Evolutionary conservation across 768 basidiomycete genomes (phyloP), one percentile per base, ranked within the genome.

Genomic region (Gautieria morchelliformis): DNA sequence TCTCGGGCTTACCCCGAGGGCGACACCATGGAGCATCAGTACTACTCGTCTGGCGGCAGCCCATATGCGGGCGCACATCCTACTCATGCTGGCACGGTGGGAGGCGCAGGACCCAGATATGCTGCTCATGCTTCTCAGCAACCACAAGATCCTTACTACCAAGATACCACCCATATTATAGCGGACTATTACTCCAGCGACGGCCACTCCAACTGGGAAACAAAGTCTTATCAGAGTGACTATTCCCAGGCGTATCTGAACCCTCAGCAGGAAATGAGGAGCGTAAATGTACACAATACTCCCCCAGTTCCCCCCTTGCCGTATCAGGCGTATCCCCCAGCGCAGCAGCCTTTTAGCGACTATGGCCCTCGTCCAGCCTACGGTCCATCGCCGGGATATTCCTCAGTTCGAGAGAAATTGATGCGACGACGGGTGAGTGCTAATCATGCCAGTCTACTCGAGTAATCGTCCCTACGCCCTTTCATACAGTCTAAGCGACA

Each of bases 221-320:
- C 66, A 48, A 78, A 75, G 64, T 86, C 84, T 27, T 80, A 79
- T 67, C 77, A 82, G 66, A 85, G 83, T 63, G 79, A 77, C 67
- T 79, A 84, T 68, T 89, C 88, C 5, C 85, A 89, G 64, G 80
- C 74, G 27, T 86, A 89, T 65, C 80, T 89, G 61, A 80, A 82
- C 53, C 78, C 84, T 30, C 66, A 70, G 24, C 79, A 86, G 54
- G 84, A 78, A 62, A 79, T 80, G 78, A 74, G 73, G 67, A 78
- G 83, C 62, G 74, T 70, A 44, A 63, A 65, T 54, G 53, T 68
- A 9, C 65, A 61, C 22, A 48, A 74, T 45, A 67, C 70, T 3
- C 79, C 84, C 12, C 80, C 82, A 9, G 70, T 85, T 35, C 84
- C 84, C n/a, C 47, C 71, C 27, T 71, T 82, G 63, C 75, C 74